Evolutionary conservation across 768 basidiomycete species (phyloP), one percentile per base, ranked within the genome.

Genomic region (Psilocybe subaeruginosa): DNA sequence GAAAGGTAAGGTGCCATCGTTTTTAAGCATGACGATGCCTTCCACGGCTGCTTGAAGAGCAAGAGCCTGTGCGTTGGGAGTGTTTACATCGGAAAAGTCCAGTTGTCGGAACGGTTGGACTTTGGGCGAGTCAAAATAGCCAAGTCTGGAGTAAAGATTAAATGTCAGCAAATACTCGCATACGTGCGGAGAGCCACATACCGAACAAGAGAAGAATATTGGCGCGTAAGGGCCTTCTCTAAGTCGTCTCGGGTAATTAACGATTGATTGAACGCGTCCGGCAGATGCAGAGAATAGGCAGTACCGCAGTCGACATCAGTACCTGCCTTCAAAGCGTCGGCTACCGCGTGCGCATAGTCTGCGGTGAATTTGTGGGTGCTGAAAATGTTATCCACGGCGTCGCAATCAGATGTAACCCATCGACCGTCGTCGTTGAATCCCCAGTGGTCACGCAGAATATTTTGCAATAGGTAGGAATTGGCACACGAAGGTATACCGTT

Each of bases 11-110:
- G 78, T 80, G 12, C 81, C 82, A 59, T 87, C 84, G 66, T 89
- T 90, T 75, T 89, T 89, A 11, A 89, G 74, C 5, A 89, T 75
- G 16, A 85, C 84, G 3, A 86, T 78, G 19, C 85, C 83, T 67
- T 85, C 82, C 3, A 80, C 71, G 3, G 85, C 85, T 30, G 81
- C 83, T 54, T 76, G 74, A 66, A 82, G 73, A 2, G 85, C 85
- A 12, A 87, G 76, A 16, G 75, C 66, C 61, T 82, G 82, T 1
- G 85, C 78, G 6, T 68, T 52, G 3, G 79, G 77, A 0, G 77
- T 78, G 67, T 85, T 82, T 63, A 87, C 77, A 59, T 82, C 76
- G 4, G 73, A 69, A 78, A 80, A 85, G 39, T 65, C 69, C 16
- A 86, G 74, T 61, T 82, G 78, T 2, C 85, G 78, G 69, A 76